These are phyloP conservation scores for Nitzschia palea DNA, from an alignment of 108 stramenopile genomes.

Conservation along the genomic window DNA sequence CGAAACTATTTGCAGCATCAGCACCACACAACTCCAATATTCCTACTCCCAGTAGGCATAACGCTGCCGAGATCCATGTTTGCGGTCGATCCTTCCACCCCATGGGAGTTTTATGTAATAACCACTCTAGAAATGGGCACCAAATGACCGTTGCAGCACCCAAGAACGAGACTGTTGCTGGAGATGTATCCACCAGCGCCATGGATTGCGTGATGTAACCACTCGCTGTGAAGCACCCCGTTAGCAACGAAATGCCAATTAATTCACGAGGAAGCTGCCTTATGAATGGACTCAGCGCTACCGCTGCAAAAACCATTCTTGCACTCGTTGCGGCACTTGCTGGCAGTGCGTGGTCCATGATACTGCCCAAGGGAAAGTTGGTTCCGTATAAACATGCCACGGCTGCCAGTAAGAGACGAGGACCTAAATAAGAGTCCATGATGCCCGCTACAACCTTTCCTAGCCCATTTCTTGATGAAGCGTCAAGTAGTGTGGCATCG, in stretches of 20 bases:
- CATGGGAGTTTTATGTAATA: conserved; percentile 57
- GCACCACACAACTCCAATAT: conserved; percentile 48
- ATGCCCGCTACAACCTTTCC: too few relatives aligned
- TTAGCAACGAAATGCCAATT: conserved; percentile 28
- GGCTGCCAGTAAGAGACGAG: conserved; percentile 46
- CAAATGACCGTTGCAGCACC: conserved; percentile 60
- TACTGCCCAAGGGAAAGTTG: conserved; percentile 67
- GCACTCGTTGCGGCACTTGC: conserved; percentile 56
- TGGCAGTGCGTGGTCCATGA: conserved; percentile 70
- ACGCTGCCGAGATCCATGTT: conserved; percentile 56
- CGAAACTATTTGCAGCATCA: conserved; percentile 8
- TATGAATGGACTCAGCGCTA: conserved; percentile 65
- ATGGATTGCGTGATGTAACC: conserved; percentile 67
- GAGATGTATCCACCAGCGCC: conserved; percentile 51
- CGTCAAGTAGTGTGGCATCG: too few relatives aligned
- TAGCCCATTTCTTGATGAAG: too few relatives aligned
- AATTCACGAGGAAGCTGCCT: conserved; percentile 40
- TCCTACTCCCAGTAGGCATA: conserved; percentile 63
- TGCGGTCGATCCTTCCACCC: conserved; percentile 51
- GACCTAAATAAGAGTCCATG: conserved; percentile 26
- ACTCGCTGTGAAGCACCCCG: conserved; percentile 55
- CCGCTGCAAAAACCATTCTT: conserved; percentile 54
- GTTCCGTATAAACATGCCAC: conserved; percentile 63
- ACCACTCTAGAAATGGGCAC: conserved; percentile 49
- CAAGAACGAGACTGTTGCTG: conserved; percentile 62